phyloP scores from a whole-genome alignment of 176 grass and related monocot genomes.

The Thalia dealbata region DNA sequence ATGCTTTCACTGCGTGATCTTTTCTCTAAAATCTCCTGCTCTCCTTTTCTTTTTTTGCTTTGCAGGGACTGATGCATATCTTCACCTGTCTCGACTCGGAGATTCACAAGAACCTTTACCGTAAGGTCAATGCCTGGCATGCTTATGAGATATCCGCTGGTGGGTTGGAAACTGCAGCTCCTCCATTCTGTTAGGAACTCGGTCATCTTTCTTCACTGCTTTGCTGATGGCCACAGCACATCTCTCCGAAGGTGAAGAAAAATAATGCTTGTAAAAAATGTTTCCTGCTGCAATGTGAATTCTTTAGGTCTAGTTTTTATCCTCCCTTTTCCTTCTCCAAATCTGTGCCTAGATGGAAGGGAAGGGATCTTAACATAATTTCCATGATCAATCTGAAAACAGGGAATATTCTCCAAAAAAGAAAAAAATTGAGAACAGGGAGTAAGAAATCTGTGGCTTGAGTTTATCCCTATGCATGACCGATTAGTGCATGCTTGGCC shows the following conservation, averaged over 20 bases:
- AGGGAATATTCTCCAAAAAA: too few relatives aligned
- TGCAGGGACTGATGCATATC: conserved; percentile 67
- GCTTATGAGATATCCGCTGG: background rate
- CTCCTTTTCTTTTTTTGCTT: background rate
- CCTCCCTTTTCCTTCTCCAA: background rate
- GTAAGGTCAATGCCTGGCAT: conserved; percentile 22
- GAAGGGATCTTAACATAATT: background rate
- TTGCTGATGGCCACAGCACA: background rate
- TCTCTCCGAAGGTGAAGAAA: background rate
- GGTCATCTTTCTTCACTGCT: background rate
- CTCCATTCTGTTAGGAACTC: background rate
- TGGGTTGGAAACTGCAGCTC: background rate
- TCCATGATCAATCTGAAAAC: background rate
- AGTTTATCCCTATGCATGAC: background rate
- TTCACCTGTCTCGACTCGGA: conserved; percentile 58
- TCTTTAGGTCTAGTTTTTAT: background rate
- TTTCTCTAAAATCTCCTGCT: too few relatives aligned
- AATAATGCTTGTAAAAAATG: background rate
- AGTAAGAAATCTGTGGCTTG: background rate
- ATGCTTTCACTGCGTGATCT: too few relatives aligned
- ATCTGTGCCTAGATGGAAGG: background rate
- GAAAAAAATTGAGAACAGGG: too few relatives aligned
- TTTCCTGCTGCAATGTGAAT: background rate
- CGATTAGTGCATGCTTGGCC: too few relatives aligned
- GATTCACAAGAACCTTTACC: conserved; percentile 65